phyloP scores from a whole-genome alignment of 2,329 filamentous ascomycete genomes.

The Septoria linicola region DNA sequence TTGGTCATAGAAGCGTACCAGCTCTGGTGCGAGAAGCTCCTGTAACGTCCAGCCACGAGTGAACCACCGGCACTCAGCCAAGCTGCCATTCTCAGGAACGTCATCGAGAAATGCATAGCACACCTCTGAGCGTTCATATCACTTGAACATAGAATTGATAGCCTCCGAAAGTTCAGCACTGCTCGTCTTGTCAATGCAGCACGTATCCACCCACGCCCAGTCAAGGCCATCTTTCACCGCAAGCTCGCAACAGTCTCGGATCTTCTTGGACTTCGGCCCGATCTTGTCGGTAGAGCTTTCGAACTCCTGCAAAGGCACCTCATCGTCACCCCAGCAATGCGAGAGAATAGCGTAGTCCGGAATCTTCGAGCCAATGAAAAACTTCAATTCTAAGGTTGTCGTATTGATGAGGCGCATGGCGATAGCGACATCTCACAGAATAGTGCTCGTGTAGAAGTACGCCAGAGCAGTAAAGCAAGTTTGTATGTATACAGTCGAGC shows the following conservation, averaged over 20 bases:
- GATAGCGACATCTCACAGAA: too few relatives aligned
- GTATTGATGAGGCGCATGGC: conserved; percentile 14
- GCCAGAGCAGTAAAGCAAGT: too few relatives aligned
- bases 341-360: conserved; percentile 9
- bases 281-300: too few relatives aligned
- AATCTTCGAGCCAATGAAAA: conserved; percentile 4
- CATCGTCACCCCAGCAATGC: conserved; percentile 11
- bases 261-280: neutral
- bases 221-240: conserved; percentile 2
- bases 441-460: too few relatives aligned
- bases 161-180: conserved; percentile 23
- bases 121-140: conserved; percentile 21
- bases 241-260: neutral
- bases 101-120: conserved; percentile 26
- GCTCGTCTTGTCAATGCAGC: conserved; percentile 26
- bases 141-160: conserved; percentile 29
- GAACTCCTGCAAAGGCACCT: conserved; percentile 8
- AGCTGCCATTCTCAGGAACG: conserved; percentile 9
- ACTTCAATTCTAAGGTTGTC: conserved; percentile 2
- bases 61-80: conserved; percentile 8
- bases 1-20: too few relatives aligned
- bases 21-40: too few relatives aligned
- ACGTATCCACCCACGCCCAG: conserved; percentile 28
- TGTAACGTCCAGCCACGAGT: too few relatives aligned
- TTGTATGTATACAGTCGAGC: too few relatives aligned